Evolutionary conservation across 1,139 yeast species (phyloP), one percentile per base, ranked within the genome.

Genomic region (Blastobotrys apis): DNA sequence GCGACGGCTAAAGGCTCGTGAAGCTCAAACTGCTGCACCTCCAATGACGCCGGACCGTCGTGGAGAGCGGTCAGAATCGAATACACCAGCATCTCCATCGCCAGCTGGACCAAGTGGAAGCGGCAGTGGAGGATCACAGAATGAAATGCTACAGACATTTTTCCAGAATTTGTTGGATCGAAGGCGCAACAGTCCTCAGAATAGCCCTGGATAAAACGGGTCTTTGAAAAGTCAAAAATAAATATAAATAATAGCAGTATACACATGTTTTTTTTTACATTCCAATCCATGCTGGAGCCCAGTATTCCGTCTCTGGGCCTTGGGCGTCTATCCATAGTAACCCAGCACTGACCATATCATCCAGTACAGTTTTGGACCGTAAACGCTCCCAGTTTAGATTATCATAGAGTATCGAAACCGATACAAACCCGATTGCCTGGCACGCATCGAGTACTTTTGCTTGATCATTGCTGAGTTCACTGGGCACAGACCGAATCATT

Each of bases 341-440:
- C 9, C 97, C 96, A 41, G 75, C 75, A 58, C 83, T 72, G 2
- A 87, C 82, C 86, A 88, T 81, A 47, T 84, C 94, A 39, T 84
- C 81, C 16, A 90, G 62, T 9, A 81, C 84, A 0, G 80, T 67
- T 51, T 73, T 72, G 47, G 86, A 74, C 45, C 96, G 68, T 1
- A 75, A 68, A 9, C 60, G 60, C 45, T 75, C 78, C 97, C 97
- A 88, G 2, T 72, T 73, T 49, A 80, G 74, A 57, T 88, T 88
- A 57, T 83, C 95, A 12, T 72, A 64, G 41, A 90, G 63, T 41
- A 87, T 63, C 5, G 79, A 65, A 17, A 72, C 69, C 2, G 88
- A 77, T 1, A 86, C 88, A 57, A 70, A 84, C 3, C 80, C 80
- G 21, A 92, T 78, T 52, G 79, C 77, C 38, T 82, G 83, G 56